A percentile compares a stretch with the other conserved stretches of the same genome.
phyloP scores from a whole-genome alignment of 306 rosid species.

The Vigna unguiculata region DNA sequence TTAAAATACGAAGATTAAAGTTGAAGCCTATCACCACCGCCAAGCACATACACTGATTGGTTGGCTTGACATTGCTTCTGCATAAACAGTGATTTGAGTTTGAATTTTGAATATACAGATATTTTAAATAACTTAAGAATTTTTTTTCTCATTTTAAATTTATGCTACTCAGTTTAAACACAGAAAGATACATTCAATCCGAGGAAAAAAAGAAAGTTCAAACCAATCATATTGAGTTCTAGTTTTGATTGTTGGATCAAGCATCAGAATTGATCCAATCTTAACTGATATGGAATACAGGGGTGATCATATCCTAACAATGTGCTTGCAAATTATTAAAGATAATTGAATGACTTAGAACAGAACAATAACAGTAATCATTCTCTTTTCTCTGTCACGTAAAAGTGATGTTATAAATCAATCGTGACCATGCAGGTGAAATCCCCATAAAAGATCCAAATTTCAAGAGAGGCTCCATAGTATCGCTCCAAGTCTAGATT shows the following conservation, averaged over 20 bases:
- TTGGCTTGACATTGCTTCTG: no score
- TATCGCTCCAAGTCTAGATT: neutral
- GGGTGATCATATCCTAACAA: neutral
- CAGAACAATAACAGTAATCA: neutral
- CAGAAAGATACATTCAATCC: no score
- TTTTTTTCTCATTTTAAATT: no score
- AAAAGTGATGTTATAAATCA: neutral
- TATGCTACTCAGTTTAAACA: no score
- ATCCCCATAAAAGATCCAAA: neutral
- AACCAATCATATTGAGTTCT: neutral
- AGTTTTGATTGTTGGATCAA: conserved; percentile 4
- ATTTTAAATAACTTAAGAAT: no score
- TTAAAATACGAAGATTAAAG: no score
- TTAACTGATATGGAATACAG: no score
- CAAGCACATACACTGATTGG: no score
- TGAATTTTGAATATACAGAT: no score
- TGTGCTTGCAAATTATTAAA: neutral
- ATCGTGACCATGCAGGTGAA: neutral
- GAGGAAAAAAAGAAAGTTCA: no score
- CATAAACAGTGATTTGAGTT: no score
- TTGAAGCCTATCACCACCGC: no score
- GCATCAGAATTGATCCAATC: neutral
- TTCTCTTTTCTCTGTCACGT: neutral
- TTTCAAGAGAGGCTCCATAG: conserved; percentile 6
- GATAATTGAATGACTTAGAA: neutral